A percentile compares a stretch with the other conserved stretches of the same genome.
phyloP scores from a whole-genome alignment of 129 eudicot species.

The Oenanthe sinensis region DNA sequence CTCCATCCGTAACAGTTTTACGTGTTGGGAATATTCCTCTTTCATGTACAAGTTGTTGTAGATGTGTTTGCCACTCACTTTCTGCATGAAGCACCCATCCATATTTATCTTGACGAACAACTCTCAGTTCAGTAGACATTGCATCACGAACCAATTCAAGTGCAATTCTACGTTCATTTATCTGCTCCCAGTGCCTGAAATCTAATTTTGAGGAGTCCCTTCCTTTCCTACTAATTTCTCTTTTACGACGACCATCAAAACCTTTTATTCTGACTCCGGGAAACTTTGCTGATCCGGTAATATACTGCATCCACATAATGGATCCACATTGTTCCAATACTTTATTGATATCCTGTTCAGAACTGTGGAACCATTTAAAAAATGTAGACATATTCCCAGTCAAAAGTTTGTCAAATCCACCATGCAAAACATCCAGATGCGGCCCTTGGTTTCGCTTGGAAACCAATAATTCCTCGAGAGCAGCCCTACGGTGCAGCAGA shows the following conservation, averaged over 20 bases:
- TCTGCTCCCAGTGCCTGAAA: constrained; percentile 81
- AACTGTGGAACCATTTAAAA: constrained; percentile 64
- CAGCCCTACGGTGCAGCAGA: constrained; percentile 71
- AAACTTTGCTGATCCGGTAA: constrained; percentile 72
- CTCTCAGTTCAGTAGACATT: constrained; percentile 79
- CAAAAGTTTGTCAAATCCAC: constrained; percentile 89
- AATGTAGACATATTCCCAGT: constrained; percentile 57
- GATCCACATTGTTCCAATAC: constrained; percentile 77
- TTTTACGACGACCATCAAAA: constrained; percentile 83
- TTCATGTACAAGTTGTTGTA: constrained; percentile 92
- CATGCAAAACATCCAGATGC: constrained; percentile 71
- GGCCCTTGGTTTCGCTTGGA: constrained; percentile 65
- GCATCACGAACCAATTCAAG: constrained; percentile 78
- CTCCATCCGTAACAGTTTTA: constrained; percentile 33
- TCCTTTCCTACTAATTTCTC: constrained; percentile 53
- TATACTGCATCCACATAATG: constrained; percentile 78
- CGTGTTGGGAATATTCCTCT: constrained; percentile 84
- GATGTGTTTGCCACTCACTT: constrained; percentile 95
- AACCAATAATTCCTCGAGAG: constrained; percentile 76
- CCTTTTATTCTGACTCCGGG: constrained; percentile 76
- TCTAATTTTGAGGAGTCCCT: constrained; percentile 62
- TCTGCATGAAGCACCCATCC: constrained; percentile 99
- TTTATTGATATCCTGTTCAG: constrained; percentile 55
- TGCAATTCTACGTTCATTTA: constrained; percentile 74
- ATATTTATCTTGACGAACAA: constrained; percentile 93